phyloP scores from a whole-genome alignment of 495 filamentous ascomycete genomes.

The Astrothelium macrocarpum region DNA sequence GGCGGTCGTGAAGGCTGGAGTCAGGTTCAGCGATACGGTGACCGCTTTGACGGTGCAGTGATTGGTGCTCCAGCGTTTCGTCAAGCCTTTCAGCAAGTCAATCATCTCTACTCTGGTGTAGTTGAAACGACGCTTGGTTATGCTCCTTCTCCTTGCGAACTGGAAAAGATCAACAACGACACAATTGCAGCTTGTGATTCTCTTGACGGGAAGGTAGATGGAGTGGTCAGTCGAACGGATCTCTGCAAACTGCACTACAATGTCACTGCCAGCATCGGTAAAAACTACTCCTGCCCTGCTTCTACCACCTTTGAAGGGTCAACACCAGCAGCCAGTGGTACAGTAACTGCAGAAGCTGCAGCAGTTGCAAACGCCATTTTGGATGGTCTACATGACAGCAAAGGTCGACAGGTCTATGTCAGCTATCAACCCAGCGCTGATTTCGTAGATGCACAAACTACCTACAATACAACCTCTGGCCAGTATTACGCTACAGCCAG shows the following conservation, averaged over 20 bases:
- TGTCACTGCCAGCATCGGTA: conserved; percentile 37
- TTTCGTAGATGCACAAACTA: conserved; percentile 37
- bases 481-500: conserved; percentile 32
- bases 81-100: conserved; percentile 41
- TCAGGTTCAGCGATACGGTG: conserved; percentile 44
- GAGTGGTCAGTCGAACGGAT: conserved; percentile 43
- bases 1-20: conserved; percentile 45
- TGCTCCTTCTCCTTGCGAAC: conserved; percentile 43
- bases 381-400: conserved; percentile 37
- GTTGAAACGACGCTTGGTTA: conserved; percentile 42
- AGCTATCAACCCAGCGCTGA: conserved; percentile 35
- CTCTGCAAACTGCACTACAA: conserved; percentile 43
- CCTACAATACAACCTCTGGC: conserved; percentile 34
- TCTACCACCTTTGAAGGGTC: too few species aligned
- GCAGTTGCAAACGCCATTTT: conserved; percentile 35
- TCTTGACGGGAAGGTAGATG: conserved; percentile 44
- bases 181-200: conserved; percentile 45
- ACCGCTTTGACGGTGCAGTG: conserved; percentile 42
- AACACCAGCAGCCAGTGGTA: conserved; percentile 10
- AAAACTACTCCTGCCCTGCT: conserved; percentile 42
- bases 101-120: conserved; percentile 37
- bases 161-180: conserved; percentile 41
- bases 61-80: conserved; percentile 46
- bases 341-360: conserved; percentile 24
- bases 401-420: conserved; percentile 39